These are phyloP conservation scores for Lipomyces yamadae DNA, from an alignment of 805 yeast genomes.

Conservation along the genomic window DNA sequence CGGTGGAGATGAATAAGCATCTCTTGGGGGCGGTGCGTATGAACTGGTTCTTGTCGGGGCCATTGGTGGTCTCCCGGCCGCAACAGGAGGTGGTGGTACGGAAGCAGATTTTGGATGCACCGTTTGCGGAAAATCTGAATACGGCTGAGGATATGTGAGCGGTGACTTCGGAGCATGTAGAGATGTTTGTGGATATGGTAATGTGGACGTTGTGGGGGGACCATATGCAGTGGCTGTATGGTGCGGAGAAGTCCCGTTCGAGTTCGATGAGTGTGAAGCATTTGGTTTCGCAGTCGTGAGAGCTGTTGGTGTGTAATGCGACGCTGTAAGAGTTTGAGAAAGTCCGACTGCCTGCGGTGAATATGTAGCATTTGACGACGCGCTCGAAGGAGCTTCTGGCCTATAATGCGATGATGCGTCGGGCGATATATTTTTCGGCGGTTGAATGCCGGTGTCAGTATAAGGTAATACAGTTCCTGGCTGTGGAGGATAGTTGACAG, in stretches of 20 bases:
- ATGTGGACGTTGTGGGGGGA: not conserved
- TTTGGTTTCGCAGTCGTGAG: not conserved
- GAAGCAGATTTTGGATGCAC: conserved; percentile 10
- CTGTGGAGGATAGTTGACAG: conserved; percentile 5
- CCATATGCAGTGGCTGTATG: not conserved
- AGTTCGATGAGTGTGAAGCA: not conserved
- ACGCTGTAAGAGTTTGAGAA: not conserved
- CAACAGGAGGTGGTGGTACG: conserved; percentile 20
- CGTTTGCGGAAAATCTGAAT: conserved; percentile 26
- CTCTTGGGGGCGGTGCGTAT: not conserved
- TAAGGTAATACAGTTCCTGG: conserved; percentile 2
- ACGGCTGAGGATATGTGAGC: conserved; percentile 12
- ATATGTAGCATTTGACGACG: not conserved
- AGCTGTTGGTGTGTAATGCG: not conserved
- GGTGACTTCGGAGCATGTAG: not conserved
- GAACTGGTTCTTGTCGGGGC: conserved; percentile 13
- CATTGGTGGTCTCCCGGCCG: conserved; percentile 6
- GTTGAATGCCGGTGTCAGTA: conserved; percentile 14
- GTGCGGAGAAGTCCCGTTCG: not conserved
- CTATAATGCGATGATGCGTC: not conserved
- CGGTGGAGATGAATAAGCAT: conserved; percentile 1
- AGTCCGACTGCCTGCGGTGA: not conserved
- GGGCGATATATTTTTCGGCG: not conserved
- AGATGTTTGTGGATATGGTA: not conserved
- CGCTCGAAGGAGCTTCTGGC: conserved; percentile 6